phyloP scores from a whole-genome alignment of 352 stramenopile species.

The Saprolegnia parasitica region DNA sequence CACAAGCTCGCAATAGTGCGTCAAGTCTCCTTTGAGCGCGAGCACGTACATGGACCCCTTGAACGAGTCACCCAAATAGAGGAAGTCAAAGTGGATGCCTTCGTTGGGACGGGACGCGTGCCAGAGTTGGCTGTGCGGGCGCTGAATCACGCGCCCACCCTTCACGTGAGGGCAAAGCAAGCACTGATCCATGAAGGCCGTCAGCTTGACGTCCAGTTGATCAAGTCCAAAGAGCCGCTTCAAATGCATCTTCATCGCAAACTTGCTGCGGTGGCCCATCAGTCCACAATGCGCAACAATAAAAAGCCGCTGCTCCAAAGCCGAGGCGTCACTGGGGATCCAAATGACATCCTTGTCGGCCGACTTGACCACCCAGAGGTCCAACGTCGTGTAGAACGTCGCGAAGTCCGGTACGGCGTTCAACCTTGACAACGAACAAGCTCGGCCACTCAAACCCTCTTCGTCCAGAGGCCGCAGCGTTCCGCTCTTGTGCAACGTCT shows the following conservation, averaged over 20 bases:
- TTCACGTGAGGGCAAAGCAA: slow-evolving; percentile 33
- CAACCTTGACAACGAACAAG: background rate
- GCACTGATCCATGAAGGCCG: slow-evolving; percentile 28
- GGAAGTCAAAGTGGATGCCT: slow-evolving; percentile 37
- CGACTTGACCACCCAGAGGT: background rate
- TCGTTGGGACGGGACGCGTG: slow-evolving; percentile 31
- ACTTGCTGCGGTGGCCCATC: slow-evolving; percentile 18
- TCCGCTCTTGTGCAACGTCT: background rate
- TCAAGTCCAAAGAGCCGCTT: slow-evolving; percentile 18
- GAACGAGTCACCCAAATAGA: slow-evolving; percentile 32
- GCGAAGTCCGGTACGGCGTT: background rate
- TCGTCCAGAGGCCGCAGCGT: slow-evolving; percentile 17
- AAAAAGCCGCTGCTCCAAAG: slow-evolving; percentile 8
- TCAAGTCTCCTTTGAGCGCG: slow-evolving; percentile 35
- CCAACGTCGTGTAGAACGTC: background rate
- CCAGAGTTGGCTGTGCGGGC: slow-evolving; percentile 25
- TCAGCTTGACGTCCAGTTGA: slow-evolving; percentile 8
- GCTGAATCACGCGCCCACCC: slow-evolving; percentile 25
- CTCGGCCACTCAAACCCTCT: background rate
- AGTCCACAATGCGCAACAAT: slow-evolving; percentile 27
- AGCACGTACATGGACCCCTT: slow-evolving; percentile 31
- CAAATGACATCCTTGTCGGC: background rate
- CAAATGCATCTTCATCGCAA: slow-evolving; percentile 14
- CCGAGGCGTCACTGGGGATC: slow-evolving; percentile 21
- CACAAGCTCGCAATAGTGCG: slow-evolving; percentile 34